Percentiles rank a stretch among this genome's conserved stretches.
phyloP scores from a whole-genome alignment of 2,329 filamentous ascomycete genomes.

The Akanthomyces muscarius region DNA sequence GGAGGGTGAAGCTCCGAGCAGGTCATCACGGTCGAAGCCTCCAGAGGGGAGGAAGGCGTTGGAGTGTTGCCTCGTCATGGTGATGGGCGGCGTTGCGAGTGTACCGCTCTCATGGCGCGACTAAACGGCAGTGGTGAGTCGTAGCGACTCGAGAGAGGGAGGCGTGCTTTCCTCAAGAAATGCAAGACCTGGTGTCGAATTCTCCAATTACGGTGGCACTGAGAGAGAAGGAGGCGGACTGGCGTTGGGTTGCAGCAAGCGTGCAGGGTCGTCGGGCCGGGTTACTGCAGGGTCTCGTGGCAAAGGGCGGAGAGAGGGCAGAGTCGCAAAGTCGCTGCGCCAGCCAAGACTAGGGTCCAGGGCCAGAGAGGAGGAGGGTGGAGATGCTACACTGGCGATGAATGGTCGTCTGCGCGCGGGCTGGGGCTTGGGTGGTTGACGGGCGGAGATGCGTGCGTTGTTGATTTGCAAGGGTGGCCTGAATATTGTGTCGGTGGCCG shows the following conservation, averaged over 20 bases:
- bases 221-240: not conserved
- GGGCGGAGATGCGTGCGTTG: not conserved
- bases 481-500: not conserved
- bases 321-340: not conserved
- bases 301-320: not conserved
- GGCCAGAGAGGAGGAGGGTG: not conserved
- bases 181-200: not conserved
- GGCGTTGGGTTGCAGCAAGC: not conserved
- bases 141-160: not conserved
- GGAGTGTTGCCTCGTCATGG: conserved; percentile 39
- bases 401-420: not conserved
- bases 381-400: not conserved
- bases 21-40: conserved; percentile 32
- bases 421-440: not conserved
- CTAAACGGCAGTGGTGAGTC: not conserved
- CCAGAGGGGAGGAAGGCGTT: conserved; percentile 42
- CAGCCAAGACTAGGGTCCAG: not conserved
- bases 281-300: conserved; percentile 2
- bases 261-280: conserved; percentile 9
- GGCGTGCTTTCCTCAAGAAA: not conserved
- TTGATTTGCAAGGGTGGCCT: not conserved
- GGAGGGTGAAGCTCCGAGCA: conserved; percentile 25
- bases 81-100: conserved; percentile 4
- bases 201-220: not conserved
- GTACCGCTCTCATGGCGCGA: conserved; percentile 15